Conservation (phyloP, 495 filamentous ascomycete genomes). For the Clohesyomyces aquaticus region DNA sequence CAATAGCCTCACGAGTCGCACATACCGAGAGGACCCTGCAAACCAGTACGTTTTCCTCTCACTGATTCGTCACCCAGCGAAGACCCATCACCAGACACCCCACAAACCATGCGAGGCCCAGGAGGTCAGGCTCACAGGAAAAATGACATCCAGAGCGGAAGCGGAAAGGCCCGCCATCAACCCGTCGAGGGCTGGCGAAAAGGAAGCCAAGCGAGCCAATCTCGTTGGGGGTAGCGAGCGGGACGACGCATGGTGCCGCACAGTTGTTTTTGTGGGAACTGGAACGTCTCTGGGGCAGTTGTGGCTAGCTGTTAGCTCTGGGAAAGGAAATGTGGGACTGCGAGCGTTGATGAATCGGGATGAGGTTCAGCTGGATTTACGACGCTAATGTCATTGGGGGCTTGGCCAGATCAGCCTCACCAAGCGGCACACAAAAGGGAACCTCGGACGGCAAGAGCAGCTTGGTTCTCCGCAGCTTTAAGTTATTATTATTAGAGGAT, state of each 20-base stretch:
- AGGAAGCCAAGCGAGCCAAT: neutral
- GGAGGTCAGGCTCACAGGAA: neutral
- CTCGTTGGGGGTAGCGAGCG: neutral
- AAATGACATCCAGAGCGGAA: neutral
- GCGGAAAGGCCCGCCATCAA: slow-evolving; percentile 13
- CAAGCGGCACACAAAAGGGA: neutral
- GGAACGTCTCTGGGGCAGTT: neutral
- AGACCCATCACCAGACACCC: neutral
- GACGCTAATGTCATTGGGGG: slow-evolving; percentile 3
- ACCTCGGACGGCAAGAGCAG: slow-evolving; percentile 1
- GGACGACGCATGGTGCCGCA: too few relatives aligned
- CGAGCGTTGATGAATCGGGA: neutral
- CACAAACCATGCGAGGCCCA: neutral
- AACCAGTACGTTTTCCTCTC: neutral
- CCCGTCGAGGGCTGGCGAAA: neutral
- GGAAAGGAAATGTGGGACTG: neutral
- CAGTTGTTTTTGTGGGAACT: too few relatives aligned
- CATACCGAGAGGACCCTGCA: neutral
- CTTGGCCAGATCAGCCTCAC: slow-evolving; percentile 13
- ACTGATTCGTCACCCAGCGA: neutral
- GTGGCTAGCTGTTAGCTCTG: slow-evolving; percentile 17
- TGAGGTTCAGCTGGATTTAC: slow-evolving; percentile 3
- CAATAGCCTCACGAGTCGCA: neutral
- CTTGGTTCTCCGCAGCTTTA: too few relatives aligned
- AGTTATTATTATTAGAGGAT: too few relatives aligned